Percentiles rank a stretch among this genome's conserved stretches.
Conservation (phyloP, 768 basidiomycete genomes). For the Plicaturopsis crispa region DNA sequence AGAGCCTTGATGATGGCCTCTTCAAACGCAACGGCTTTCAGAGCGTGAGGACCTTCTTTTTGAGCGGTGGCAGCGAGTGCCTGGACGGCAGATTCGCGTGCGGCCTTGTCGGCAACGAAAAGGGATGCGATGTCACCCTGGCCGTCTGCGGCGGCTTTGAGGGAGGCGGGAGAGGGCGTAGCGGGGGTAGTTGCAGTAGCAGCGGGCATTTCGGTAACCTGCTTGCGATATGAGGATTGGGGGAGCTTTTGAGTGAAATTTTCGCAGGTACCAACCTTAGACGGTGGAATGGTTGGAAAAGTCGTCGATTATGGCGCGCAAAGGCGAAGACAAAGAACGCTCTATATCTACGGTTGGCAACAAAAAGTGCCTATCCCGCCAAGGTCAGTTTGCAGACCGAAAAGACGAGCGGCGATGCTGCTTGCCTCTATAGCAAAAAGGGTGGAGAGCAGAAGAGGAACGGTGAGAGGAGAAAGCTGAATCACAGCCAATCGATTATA, state of each 20-base stretch:
- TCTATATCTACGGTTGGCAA: slow-evolving; percentile 50
- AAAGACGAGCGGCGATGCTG: slow-evolving; percentile 4
- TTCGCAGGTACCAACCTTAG: slow-evolving; percentile 37
- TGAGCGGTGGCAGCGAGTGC: slow-evolving; percentile 66
- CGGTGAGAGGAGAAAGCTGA: slow-evolving; percentile 27
- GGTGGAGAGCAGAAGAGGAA: slow-evolving; percentile 24
- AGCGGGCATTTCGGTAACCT: slow-evolving; percentile 75
- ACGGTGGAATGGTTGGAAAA: slow-evolving; percentile 26
- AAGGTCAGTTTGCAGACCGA: slow-evolving; percentile 5
- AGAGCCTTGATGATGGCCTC: slow-evolving; percentile 80
- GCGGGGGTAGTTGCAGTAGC: slow-evolving; percentile 48
- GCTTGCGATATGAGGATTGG: slow-evolving; percentile 5
- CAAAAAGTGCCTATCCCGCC: slow-evolving; percentile 24
- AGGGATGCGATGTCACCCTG: slow-evolving; percentile 69
- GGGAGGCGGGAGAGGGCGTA: slow-evolving; percentile 55
- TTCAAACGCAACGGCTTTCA: slow-evolving; percentile 61
- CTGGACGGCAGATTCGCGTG: slow-evolving; percentile 64
- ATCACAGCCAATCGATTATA: slow-evolving; percentile 19
- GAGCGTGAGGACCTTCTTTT: slow-evolving; percentile 78
- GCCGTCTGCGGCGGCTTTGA: slow-evolving; percentile 59
- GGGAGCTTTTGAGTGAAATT: no score
- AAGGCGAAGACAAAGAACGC: slow-evolving; percentile 50
- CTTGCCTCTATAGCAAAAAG: slow-evolving; percentile 34
- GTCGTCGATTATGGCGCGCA: slow-evolving; percentile 31
- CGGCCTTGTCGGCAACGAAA: slow-evolving; percentile 80